These are phyloP conservation scores for Aspergillus felis DNA, from an alignment of 2,329 filamentous ascomycete genomes.

Conservation along the genomic window DNA sequence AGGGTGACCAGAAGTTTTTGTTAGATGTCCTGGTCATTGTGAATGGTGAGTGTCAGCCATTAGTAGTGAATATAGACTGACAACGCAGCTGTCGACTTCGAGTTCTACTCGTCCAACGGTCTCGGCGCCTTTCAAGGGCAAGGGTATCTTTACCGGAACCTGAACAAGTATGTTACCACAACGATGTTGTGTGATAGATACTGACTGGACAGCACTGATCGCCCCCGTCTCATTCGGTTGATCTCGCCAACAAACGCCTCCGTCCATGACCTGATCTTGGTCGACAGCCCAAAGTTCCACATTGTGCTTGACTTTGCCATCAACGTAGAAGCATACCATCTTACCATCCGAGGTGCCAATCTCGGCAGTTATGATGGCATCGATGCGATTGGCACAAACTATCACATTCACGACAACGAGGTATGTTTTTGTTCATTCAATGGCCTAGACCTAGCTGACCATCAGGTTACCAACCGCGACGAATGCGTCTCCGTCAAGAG, in stretches of 20 bases:
- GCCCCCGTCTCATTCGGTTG: conserved; percentile 20
- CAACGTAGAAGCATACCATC: conserved; percentile 37
- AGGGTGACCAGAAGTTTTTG: conserved; percentile 29
- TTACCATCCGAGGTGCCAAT: conserved; percentile 36
- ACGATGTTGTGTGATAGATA: too few relatives aligned
- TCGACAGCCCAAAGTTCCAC: conserved; percentile 36
- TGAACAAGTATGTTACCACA: conserved; percentile 21
- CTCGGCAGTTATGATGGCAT: conserved; percentile 38
- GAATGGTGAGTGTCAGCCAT: conserved; percentile 16
- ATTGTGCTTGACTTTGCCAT: conserved; percentile 33
- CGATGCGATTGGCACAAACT: conserved; percentile 35
- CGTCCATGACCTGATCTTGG: conserved; percentile 30
- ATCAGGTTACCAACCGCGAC: conserved; percentile 34
- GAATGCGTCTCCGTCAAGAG: conserved; percentile 38
- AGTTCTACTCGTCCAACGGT: conserved; percentile 34
- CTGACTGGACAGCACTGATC: conserved; percentile 8
- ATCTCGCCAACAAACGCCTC: conserved; percentile 23
- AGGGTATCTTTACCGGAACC: conserved; percentile 30
- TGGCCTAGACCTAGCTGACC: background rate
- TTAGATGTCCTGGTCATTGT: conserved; percentile 29
- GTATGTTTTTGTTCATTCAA: background rate
- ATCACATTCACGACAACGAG: conserved; percentile 36
- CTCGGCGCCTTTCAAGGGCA: conserved; percentile 34
- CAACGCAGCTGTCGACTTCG: conserved; percentile 27
- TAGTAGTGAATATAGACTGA: too few relatives aligned